phyloP scores from a whole-genome alignment of 768 basidiomycete species.

The Mycena galopus region DNA sequence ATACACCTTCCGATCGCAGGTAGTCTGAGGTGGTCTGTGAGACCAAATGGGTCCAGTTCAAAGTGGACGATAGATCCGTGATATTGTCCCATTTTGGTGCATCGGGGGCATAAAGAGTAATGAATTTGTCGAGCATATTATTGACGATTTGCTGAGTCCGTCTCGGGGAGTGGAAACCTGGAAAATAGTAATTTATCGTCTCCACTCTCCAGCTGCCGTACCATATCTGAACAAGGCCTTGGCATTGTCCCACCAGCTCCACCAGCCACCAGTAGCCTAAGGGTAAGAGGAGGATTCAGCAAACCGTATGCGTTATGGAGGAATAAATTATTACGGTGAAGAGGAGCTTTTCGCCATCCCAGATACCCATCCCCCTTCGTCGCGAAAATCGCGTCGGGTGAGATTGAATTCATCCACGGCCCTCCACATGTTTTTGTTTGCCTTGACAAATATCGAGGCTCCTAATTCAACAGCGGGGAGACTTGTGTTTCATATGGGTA shows the following conservation, averaged over 20 bases:
- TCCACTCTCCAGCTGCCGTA: too few species aligned
- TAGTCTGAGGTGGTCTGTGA: constrained; percentile 70
- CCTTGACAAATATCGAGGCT: constrained; percentile 87
- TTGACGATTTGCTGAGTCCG: constrained; percentile 70
- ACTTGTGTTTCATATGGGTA: constrained; percentile 47
- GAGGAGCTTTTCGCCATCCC: constrained; percentile 85
- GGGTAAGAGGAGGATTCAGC: neutral
- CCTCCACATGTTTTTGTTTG: constrained; percentile 78
- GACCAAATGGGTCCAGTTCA: constrained; percentile 65
- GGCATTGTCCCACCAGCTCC: constrained; percentile 79
- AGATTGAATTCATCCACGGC: constrained; percentile 88
- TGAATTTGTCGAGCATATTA: constrained; percentile 63
- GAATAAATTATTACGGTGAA: constrained; percentile 59
- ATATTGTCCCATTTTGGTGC: constrained; percentile 76
- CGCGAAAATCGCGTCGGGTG: constrained; percentile 60
- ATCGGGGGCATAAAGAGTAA: constrained; percentile 66
- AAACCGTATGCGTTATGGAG: neutral
- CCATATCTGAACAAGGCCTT: constrained; percentile 88
- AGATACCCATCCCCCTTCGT: constrained; percentile 75
- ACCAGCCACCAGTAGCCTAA: constrained; percentile 49
- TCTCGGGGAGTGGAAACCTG: constrained; percentile 64
- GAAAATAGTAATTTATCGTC: too few species aligned
- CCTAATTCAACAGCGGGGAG: constrained; percentile 84
- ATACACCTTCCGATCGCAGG: constrained; percentile 66
- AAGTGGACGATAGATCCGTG: constrained; percentile 61